These are phyloP conservation scores for Saturnispora diversa DNA, from an alignment of 805 yeast species.

Conservation along the genomic window DNA sequence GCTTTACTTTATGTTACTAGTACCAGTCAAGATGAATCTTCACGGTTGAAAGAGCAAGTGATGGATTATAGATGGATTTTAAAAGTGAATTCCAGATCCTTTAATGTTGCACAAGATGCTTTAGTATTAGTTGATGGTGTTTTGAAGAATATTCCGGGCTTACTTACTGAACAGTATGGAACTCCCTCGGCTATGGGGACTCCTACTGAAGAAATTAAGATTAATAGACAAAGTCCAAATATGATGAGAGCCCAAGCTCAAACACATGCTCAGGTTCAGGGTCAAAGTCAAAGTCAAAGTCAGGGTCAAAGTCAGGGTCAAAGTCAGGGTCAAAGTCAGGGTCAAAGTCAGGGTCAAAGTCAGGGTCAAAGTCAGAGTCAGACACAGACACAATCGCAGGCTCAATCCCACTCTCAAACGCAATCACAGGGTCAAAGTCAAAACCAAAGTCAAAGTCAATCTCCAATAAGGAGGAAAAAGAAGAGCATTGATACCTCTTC, in stretches of 20 bases:
- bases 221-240: neutral
- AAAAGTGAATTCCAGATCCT: slow-evolving; percentile 65
- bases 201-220: too few relatives aligned
- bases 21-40: slow-evolving; percentile 51
- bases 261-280: too few relatives aligned
- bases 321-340: too few relatives aligned
- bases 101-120: slow-evolving; percentile 72
- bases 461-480: neutral
- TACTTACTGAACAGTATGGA: slow-evolving; percentile 29
- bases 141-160: slow-evolving; percentile 67
- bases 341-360: too few relatives aligned
- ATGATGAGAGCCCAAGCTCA: too few relatives aligned
- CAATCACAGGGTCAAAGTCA: too few relatives aligned
- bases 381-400: too few relatives aligned
- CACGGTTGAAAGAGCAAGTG: slow-evolving; percentile 56
- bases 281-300: too few relatives aligned
- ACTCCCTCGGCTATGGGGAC: slow-evolving; percentile 2
- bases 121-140: slow-evolving; percentile 63
- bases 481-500: neutral
- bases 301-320: too few relatives aligned
- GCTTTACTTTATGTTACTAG: slow-evolving; percentile 70
- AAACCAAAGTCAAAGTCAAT: too few relatives aligned
- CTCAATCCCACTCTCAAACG: too few relatives aligned
- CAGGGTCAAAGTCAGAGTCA: too few relatives aligned
- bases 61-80: slow-evolving; percentile 71